These are phyloP conservation scores for Meripilus lineatus DNA, from an alignment of 1,284 basidiomycete genomes.

Conservation along the genomic window DNA sequence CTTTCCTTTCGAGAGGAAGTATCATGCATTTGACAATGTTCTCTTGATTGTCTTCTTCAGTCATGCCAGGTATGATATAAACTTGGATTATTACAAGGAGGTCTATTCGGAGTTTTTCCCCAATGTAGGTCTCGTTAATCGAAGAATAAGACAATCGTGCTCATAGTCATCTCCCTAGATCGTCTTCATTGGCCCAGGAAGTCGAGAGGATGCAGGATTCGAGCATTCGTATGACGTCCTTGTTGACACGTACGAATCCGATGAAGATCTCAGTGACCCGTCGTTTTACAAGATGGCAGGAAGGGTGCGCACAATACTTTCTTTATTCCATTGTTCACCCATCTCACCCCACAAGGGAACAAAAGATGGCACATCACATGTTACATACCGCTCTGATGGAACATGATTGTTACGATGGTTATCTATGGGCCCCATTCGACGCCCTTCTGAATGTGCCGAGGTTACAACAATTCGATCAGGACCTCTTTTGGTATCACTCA, in stretches of 20 bases:
- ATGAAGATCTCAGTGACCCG: conserved; percentile 35
- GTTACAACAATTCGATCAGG: conserved; percentile 39
- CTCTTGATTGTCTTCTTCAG: conserved; percentile 47
- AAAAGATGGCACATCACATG: conserved; percentile 51
- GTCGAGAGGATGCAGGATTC: conserved; percentile 44
- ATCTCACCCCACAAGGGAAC: not conserved
- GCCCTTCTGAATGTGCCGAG: conserved; percentile 46
- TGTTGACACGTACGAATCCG: conserved; percentile 41
- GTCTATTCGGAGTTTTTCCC: conserved; percentile 46
- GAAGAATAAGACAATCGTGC: not conserved
- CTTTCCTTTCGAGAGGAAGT: conserved; percentile 15
- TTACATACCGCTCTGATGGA: conserved; percentile 41
- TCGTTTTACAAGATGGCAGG: conserved; percentile 40
- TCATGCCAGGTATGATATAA: conserved; percentile 42
- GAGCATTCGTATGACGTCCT: conserved; percentile 44
- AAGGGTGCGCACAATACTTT: conserved; percentile 26
- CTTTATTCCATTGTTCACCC: not conserved
- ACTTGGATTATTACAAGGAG: conserved; percentile 41
- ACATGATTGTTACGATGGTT: conserved; percentile 43
- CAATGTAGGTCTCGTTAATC: conserved; percentile 32
- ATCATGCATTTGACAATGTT: conserved; percentile 37
- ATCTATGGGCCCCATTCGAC: conserved; percentile 49
- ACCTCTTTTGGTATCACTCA: conserved; percentile 45
- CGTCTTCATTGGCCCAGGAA: conserved; percentile 43
- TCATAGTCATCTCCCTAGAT: conserved; percentile 32